Evolutionary conservation across 2,329 filamentous ascomycete species (phyloP), one percentile per base, ranked within the genome.

Genomic region (Drechslerella coelobrocha): DNA sequence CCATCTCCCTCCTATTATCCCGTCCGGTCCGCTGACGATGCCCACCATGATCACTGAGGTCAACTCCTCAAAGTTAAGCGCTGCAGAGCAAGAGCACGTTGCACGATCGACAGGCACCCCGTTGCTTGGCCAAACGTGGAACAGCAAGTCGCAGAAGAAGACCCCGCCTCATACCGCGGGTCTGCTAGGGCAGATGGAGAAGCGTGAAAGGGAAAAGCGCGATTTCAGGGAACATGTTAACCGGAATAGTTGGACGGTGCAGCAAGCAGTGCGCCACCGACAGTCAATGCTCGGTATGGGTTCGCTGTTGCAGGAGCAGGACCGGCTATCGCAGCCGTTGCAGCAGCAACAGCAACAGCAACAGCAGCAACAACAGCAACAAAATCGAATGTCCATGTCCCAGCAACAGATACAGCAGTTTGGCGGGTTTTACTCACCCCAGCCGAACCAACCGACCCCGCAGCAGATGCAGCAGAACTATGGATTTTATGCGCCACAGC

Each of bases 31-130:
- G 29, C 56, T 12, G 17, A 12, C 7, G 7, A 47, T 31, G 34
- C 19, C 37, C 17, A 45, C 84, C 0, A 84, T n/a, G n/a, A n/a
- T n/a, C n/a, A n/a, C n/a, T n/a, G n/a, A n/a, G n/a, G n/a, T n/a
- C n/a, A n/a, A n/a, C n/a, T n/a, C n/a, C n/a, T n/a, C n/a, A 0
- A 85, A 88, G 63, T 82, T 96, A n/a, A 92, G 90, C 19, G 92
- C 92, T 17, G 86, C 89, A 14, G 92, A 96, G 78, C 92, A 95
- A 78, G 91, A 95, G 79, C 89, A 95, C 74, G 84, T 96, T n/a
- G 90, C 92, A 8, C 86, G 89, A 37, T 83, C 91, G 74, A 96
- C 91, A 0, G 89, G 90, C 0, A 87, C 86, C 0, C 89, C 92
- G 0, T 81, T 96, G 53, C 84, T 95, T 75, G 66, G 66, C 2